Evolutionary conservation across 139 green algal genomes (phyloP).

Genomic region (Limnomonas spitsbergensis): DNA sequence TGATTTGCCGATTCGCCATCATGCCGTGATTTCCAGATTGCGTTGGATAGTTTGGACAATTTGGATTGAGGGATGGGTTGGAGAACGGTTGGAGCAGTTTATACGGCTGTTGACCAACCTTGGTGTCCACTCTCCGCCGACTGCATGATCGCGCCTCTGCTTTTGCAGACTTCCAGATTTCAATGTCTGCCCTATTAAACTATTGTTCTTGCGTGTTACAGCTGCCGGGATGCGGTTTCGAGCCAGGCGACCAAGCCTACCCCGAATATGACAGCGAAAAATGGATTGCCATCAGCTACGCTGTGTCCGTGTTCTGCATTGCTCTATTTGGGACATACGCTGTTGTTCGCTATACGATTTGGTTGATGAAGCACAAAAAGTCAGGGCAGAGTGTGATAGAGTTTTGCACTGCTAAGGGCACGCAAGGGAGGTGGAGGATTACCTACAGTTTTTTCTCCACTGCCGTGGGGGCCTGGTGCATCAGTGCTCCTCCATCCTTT

Average conservation of each 20-base stretch:
- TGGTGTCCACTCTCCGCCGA: too few relatives aligned
- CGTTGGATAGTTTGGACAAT: too few relatives aligned
- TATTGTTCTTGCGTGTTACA: background rate
- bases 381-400: conserved; percentile 37
- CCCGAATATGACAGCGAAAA: background rate
- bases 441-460: conserved; percentile 70
- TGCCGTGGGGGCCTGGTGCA: conserved; percentile 72
- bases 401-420: conserved; percentile 56
- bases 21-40: too few relatives aligned
- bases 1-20: too few relatives aligned
- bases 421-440: conserved; percentile 42
- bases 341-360: background rate
- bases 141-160: too few relatives aligned
- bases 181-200: background rate
- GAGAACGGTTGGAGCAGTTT: too few relatives aligned
- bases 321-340: background rate
- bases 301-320: background rate
- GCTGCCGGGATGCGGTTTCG: background rate
- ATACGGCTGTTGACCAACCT: too few relatives aligned
- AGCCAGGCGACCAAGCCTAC: background rate
- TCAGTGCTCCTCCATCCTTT: conserved; percentile 53
- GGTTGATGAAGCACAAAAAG: background rate
- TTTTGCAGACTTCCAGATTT: too few relatives aligned
- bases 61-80: too few relatives aligned
- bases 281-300: conserved; percentile 8